These are phyloP conservation scores for Hippophae gyantsensis DNA, from an alignment of 306 rosid species.

Conservation along the genomic window DNA sequence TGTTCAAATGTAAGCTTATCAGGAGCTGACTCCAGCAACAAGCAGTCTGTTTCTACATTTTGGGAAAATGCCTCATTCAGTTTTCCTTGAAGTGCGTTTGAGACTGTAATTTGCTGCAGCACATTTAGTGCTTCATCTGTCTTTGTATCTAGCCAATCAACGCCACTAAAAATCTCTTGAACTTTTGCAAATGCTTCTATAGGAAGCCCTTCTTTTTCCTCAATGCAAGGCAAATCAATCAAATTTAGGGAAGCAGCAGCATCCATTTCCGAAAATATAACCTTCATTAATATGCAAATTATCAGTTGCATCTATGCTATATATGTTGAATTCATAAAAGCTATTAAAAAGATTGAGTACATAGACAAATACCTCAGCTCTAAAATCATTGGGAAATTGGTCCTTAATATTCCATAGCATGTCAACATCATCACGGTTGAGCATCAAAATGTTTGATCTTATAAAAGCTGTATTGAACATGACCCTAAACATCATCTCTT, in stretches of 20 bases:
- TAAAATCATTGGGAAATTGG: conserved; percentile 68
- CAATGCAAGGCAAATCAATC: conserved; percentile 54
- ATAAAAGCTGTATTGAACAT: conserved; percentile 98
- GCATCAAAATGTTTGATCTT: conserved; percentile 92
- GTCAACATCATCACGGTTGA: conserved; percentile 88
- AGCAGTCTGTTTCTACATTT: conserved; percentile 21
- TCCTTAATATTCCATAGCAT: conserved; percentile 69
- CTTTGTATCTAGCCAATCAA: conserved; percentile 78
- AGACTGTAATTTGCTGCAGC: conserved; percentile 52
- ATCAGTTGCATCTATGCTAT: too few species aligned
- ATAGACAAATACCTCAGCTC: conserved; percentile 76
- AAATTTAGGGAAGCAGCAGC: conserved; percentile 52
- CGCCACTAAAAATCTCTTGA: conserved; percentile 78
- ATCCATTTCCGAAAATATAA: conserved; percentile 92
- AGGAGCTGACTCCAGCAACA: conserved; percentile 33
- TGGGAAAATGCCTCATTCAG: conserved; percentile 17
- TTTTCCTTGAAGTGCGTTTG: conserved; percentile 43
- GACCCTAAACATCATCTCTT: conserved; percentile 86
- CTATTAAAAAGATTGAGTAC: conserved; percentile 10
- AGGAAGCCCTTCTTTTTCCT: conserved; percentile 76
- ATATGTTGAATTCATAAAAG: too few species aligned
- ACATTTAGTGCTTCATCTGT: conserved; percentile 44
- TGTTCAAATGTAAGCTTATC: conserved; percentile 21
- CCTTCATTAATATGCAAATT: conserved; percentile 34
- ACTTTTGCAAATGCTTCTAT: conserved; percentile 87